Percentiles rank a stretch among this genome's conserved stretches.
Evolutionary conservation across 495 filamentous ascomycete genomes (phyloP).

Genomic region (Penicillium herquei): DNA sequence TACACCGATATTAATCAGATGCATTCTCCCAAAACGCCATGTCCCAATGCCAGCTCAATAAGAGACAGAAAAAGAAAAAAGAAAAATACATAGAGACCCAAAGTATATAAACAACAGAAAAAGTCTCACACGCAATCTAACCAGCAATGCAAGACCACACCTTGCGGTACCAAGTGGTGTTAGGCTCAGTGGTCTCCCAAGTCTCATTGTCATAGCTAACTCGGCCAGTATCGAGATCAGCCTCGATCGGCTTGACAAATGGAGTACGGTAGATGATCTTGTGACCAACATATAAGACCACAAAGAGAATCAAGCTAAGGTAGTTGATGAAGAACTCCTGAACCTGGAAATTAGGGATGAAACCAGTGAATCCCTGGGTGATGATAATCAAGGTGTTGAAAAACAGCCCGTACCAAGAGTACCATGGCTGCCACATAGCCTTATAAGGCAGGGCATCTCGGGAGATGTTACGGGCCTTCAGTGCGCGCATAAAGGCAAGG

Average conservation of each 20-base stretch:
- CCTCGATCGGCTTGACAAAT: constrained; percentile 44
- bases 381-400: constrained; percentile 65
- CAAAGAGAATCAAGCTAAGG: constrained; percentile 60
- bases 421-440: constrained; percentile 57
- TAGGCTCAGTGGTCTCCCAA: constrained; percentile 43
- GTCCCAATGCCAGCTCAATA: constrained; percentile 6
- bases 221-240: constrained; percentile 50
- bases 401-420: constrained; percentile 59
- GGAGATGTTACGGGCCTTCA: constrained; percentile 56
- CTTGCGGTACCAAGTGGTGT: constrained; percentile 37
- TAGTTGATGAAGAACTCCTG: constrained; percentile 61
- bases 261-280: constrained; percentile 48
- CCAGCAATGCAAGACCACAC: constrained; percentile 22
- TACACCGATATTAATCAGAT: neutral
- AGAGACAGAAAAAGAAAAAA: constrained; percentile 4
- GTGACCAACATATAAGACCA: constrained; percentile 57
- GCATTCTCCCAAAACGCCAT: neutral
- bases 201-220: constrained; percentile 37
- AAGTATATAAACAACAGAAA: neutral
- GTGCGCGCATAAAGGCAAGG: constrained; percentile 58
- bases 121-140: constrained; percentile 10
- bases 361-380: constrained; percentile 69
- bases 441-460: constrained; percentile 58
- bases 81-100: too few relatives aligned
- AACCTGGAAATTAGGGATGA: constrained; percentile 58